Evolutionary conservation across 768 basidiomycete species (phyloP).

Genomic region (Leucocoprinus birnbaumii): DNA sequence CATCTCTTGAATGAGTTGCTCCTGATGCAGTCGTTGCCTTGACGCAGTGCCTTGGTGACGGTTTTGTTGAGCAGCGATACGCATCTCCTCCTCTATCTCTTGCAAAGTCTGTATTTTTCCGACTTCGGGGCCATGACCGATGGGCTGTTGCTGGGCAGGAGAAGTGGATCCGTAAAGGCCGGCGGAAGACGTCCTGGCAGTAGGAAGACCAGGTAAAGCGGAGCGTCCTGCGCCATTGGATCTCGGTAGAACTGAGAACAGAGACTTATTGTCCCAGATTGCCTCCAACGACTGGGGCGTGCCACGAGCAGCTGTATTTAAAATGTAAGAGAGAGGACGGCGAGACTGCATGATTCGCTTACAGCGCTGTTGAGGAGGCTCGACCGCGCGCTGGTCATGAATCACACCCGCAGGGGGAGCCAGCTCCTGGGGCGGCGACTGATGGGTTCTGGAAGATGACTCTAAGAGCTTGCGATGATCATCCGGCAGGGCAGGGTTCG

Average conservation of each 20-base stretch:
- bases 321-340: slow-evolving; percentile 5
- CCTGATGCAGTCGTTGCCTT: slow-evolving; percentile 13
- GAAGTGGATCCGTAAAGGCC: slow-evolving; percentile 24
- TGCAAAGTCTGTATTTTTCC: slow-evolving; percentile 56
- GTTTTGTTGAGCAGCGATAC: slow-evolving; percentile 49
- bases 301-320: slow-evolving; percentile 31
- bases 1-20: slow-evolving; percentile 22
- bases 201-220: slow-evolving; percentile 11
- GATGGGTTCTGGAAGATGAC: slow-evolving; percentile 19
- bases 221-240: slow-evolving; percentile 46
- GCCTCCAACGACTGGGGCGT: slow-evolving; percentile 57
- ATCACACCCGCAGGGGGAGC: slow-evolving; percentile 17
- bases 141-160: slow-evolving; percentile 30
- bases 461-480: slow-evolving; percentile 14
- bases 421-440: slow-evolving; percentile 20
- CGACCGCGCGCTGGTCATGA: slow-evolving; percentile 4
- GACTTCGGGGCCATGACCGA: slow-evolving; percentile 27
- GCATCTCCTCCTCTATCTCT: slow-evolving; percentile 86
- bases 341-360: background rate
- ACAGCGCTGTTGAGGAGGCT: slow-evolving; percentile 1
- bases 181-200: slow-evolving; percentile 19
- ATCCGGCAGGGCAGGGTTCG: slow-evolving; percentile 38
- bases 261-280: slow-evolving; percentile 81
- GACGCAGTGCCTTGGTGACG: slow-evolving; percentile 12
- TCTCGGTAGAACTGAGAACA: slow-evolving; percentile 65